These are phyloP conservation scores for Purpureocillium takamizusanense DNA, from an alignment of 2,329 filamentous ascomycete genomes.

Conservation along the genomic window DNA sequence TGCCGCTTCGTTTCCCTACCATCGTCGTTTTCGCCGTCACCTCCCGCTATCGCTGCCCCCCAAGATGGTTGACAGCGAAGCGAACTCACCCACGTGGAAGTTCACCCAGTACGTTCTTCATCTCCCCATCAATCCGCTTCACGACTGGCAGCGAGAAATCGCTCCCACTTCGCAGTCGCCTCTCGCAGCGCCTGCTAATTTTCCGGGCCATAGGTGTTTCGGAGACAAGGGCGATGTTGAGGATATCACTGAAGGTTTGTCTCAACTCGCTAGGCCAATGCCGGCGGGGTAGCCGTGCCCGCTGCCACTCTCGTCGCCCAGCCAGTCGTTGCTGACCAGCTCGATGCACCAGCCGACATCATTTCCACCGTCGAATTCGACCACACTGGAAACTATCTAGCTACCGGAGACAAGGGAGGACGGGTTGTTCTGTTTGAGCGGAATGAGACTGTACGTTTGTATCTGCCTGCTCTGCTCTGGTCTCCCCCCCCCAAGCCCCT, in stretches of 20 bases:
- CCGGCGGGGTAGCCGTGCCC: no score
- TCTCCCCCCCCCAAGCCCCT: no score
- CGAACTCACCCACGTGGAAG: conserved; percentile 96
- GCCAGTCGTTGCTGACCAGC: conserved; percentile 6
- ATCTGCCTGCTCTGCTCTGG: no score
- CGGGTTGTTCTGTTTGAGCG: conserved; percentile 81
- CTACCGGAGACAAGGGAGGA: conserved; percentile 83
- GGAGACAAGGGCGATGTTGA: conserved; percentile 99
- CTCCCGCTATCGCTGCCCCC: conserved; percentile 21
- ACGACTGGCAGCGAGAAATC: background rate
- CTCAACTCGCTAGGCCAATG: conserved; percentile 1
- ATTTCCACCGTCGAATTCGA: conserved; percentile 89
- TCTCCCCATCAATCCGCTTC: background rate
- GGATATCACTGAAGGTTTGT: conserved; percentile 89
- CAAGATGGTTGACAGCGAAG: conserved; percentile 95
- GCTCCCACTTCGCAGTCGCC: background rate
- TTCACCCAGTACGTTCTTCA: conserved; percentile 81
- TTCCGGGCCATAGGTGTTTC: conserved; percentile 64
- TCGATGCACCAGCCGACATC: conserved; percentile 59
- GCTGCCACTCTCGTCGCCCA: background rate
- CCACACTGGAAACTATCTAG: conserved; percentile 81
- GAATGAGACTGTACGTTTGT: conserved; percentile 75
- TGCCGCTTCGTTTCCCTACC: conserved; percentile 3
- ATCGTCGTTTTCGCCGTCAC: conserved; percentile 12
- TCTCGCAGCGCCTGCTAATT: conserved; percentile 13